Conservation (phyloP, 176 grass and related monocot genomes). For the Melocanna baccifera region DNA sequence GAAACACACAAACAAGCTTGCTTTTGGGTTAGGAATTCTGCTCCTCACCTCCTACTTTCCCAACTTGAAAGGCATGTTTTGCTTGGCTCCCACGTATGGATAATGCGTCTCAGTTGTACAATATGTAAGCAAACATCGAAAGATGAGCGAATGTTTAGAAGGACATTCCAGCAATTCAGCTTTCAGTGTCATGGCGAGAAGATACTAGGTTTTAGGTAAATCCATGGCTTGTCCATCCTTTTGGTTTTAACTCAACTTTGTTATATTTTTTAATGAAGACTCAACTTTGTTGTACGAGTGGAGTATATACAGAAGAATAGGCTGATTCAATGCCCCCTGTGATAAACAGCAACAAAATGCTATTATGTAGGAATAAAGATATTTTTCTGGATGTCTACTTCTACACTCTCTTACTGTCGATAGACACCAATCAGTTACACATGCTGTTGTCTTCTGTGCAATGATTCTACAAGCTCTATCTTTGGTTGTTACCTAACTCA, state of each 20-base stretch:
- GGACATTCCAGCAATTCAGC: neutral
- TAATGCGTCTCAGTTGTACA: neutral
- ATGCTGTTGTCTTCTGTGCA: neutral
- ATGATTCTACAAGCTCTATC: too few species aligned
- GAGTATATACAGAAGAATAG: neutral
- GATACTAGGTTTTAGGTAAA: neutral
- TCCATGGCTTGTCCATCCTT: neutral
- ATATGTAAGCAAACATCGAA: neutral
- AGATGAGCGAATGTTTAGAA: slow-evolving; percentile 13
- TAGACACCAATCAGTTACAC: neutral
- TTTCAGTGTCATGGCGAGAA: neutral
- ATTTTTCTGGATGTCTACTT: too few species aligned
- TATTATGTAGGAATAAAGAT: neutral
- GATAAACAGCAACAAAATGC: neutral
- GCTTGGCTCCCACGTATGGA: neutral
- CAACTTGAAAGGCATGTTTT: neutral
- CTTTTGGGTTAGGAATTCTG: slow-evolving; percentile 22
- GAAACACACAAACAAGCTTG: neutral
- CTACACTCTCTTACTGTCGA: neutral
- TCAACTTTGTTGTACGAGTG: neutral
- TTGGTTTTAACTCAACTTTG: neutral
- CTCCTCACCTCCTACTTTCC: neutral
- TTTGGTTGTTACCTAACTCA: too few species aligned
- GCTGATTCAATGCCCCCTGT: neutral
- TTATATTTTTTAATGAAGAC: neutral